A percentile compares a stretch with the other conserved stretches of the same genome.
phyloP scores from a whole-genome alignment of 345 rosid species.

The Rubroshorea leprosula region DNA sequence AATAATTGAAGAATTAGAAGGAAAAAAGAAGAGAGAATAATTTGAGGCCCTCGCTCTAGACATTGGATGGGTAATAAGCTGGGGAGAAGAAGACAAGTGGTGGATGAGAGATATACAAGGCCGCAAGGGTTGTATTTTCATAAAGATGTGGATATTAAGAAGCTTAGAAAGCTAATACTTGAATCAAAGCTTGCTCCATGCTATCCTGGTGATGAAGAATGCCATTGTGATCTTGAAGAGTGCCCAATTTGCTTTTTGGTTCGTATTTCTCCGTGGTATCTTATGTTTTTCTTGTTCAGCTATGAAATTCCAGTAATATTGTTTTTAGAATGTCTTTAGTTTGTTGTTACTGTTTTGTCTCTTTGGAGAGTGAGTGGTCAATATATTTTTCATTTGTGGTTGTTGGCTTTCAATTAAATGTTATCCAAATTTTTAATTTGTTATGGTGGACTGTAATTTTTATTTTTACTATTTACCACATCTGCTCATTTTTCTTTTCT shows the following conservation, averaged over 20 bases:
- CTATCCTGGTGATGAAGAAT: constrained; percentile 90
- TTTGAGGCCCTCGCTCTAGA: neutral
- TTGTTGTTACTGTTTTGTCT: neutral
- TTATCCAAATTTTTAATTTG: too few relatives aligned
- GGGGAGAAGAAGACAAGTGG: constrained; percentile 81
- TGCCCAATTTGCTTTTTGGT: constrained; percentile 99
- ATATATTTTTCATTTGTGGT: neutral
- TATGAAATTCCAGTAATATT: neutral
- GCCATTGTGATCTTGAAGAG: constrained; percentile 74
- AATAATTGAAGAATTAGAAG: constrained; percentile 4
- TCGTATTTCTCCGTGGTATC: constrained; percentile 21
- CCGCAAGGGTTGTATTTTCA: constrained; percentile 88
- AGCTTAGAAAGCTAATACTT: constrained; percentile 86
- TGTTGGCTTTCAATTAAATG: too few relatives aligned
- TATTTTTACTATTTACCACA: constrained; percentile 4
- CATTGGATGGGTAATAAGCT: constrained; percentile 88
- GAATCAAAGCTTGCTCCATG: constrained; percentile 98
- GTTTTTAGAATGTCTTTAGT: neutral
- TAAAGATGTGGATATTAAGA: constrained; percentile 92
- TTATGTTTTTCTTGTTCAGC: neutral
- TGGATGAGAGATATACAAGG: constrained; percentile 81
- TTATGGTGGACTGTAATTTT: neutral
- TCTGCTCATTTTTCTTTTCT: constrained; percentile 3
- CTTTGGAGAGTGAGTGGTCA: neutral
- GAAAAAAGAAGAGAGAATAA: neutral